Base-by-base conservation (phyloP, 805 yeast genomes). In the Wickerhamomyces chambardii region DNA sequence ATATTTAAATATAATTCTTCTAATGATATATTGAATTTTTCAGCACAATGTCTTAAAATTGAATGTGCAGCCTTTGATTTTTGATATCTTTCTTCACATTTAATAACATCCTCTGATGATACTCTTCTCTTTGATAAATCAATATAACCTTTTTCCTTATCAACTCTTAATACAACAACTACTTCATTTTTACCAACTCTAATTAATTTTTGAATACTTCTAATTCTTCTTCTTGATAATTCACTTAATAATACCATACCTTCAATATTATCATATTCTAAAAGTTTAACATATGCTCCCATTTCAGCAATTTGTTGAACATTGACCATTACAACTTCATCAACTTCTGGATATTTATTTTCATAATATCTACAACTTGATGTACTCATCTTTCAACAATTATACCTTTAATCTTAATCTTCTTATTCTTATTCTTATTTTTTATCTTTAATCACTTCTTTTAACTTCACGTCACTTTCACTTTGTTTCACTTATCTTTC, bases 181-280 rank as follows among this genome's bases (percentile, higher is more conserved):
- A 92, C 97, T 65, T 92, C 98, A 57, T 92, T 92, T 60, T 94
- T 86, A 46, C 98, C 98, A 44, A 92, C 97, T 68, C 97, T 83
- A 61, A 92, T 89, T 59, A 87, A 75, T 61, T 92, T 92, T 65
- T 92, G 98, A 56, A 92, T 92, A 36, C 97, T 86, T 63, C 98
- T 78, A 54, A 92, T 92, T 69, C 98, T 94, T 73, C 98, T 86
- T 75, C 98, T 84, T 27, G 97, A 89, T 50, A 92, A 74, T 66
- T 92, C 98, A 29, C 95, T 83, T 52, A 92, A 74, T 46, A 92
- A 70, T 39, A 92, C 95, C 98, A 92, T 92, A 55, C 98, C 98
- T 65, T 92, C 98, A 56, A 92, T 90, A 60, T 90, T 92, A 65
- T 92, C 97, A 58, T 92, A 92, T 64, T 92, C 98, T 45, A 92